A percentile compares a stretch with the other conserved stretches of the same genome.
phyloP scores from a whole-genome alignment of 257 asterid species.

The Solanum pinnatisectum region DNA sequence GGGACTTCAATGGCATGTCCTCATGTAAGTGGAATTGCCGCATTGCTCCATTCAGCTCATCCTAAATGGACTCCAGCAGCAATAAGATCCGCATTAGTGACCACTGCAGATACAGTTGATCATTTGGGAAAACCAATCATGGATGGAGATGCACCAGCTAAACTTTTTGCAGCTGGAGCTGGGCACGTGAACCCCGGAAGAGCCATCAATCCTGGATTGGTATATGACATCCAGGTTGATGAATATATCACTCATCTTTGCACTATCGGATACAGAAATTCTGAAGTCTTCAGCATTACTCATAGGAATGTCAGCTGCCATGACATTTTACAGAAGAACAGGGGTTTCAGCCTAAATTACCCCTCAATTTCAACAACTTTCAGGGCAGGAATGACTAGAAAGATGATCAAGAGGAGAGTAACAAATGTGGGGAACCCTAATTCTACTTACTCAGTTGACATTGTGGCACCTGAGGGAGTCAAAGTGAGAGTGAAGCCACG shows the following conservation, averaged over 20 bases:
- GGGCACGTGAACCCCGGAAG: slow-evolving; percentile 76
- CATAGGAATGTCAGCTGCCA: slow-evolving; percentile 79
- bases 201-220: slow-evolving; percentile 73
- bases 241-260: slow-evolving; percentile 71
- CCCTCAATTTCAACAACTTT: slow-evolving; percentile 67
- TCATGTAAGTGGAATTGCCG: slow-evolving; percentile 76
- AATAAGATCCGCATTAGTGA: slow-evolving; percentile 78
- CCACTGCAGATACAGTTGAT: slow-evolving; percentile 58
- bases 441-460: slow-evolving; percentile 20
- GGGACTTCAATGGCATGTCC: slow-evolving; percentile 99
- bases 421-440: slow-evolving; percentile 58
- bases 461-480: slow-evolving; percentile 71
- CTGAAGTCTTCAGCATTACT: slow-evolving; percentile 65
- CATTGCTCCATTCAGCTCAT: slow-evolving; percentile 59
- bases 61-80: slow-evolving; percentile 85
- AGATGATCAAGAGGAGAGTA: slow-evolving; percentile 39
- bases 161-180: slow-evolving; percentile 65
- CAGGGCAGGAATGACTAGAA: slow-evolving; percentile 37
- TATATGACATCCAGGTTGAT: slow-evolving; percentile 53
- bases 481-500: slow-evolving; percentile 56
- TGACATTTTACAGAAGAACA: slow-evolving; percentile 37
- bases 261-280: slow-evolving; percentile 46
- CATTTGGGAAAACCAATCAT: slow-evolving; percentile 56
- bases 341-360: slow-evolving; percentile 78
- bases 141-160: slow-evolving; percentile 70